These are phyloP conservation scores for Aspergillus glaucus DNA, from an alignment of 2,329 filamentous ascomycete species.

Conservation along the genomic window DNA sequence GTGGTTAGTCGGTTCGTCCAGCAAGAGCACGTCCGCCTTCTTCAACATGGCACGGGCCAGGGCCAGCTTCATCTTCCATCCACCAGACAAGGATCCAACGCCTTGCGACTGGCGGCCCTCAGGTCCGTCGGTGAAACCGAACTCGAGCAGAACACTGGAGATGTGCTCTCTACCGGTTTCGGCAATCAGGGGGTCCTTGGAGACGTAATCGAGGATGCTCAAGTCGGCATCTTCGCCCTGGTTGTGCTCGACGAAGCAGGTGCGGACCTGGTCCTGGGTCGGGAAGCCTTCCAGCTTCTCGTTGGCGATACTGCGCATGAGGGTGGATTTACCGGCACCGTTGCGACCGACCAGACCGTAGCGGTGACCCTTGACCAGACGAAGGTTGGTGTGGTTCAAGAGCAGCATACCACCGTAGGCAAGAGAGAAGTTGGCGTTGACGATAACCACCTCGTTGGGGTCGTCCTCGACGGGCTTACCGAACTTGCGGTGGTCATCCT, in stretches of 20 bases:
- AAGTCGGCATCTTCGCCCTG: constrained; percentile 96
- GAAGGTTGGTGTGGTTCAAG: constrained; percentile 89
- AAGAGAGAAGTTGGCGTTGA: constrained; percentile 95
- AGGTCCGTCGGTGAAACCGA: constrained; percentile 86
- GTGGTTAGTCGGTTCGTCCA: constrained; percentile 99
- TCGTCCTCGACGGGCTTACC: constrained; percentile 81
- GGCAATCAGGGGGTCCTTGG: constrained; percentile 80
- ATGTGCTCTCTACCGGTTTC: constrained; percentile 75
- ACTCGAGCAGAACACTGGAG: constrained; percentile 74
- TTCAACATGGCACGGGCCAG: constrained; percentile 94
- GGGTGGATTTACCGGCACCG: constrained; percentile 95
- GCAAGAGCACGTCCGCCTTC: constrained; percentile 88
- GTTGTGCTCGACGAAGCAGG: constrained; percentile 98
- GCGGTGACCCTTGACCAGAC: constrained; percentile 89
- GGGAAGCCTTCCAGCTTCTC: constrained; percentile 98
- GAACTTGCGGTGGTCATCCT: constrained; percentile 81
- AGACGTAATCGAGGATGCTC: constrained; percentile 87
- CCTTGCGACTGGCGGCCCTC: constrained; percentile 82
- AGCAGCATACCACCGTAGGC: constrained; percentile 97
- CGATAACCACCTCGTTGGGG: constrained; percentile 89
- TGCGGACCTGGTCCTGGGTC: constrained; percentile 81
- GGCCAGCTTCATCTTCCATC: constrained; percentile 99
- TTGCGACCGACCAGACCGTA: constrained; percentile 97
- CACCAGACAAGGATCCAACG: constrained; percentile 91
- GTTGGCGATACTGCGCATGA: constrained; percentile 93